Conservation (phyloP, 441 rosid species). For the Mallotus japonicus region DNA sequence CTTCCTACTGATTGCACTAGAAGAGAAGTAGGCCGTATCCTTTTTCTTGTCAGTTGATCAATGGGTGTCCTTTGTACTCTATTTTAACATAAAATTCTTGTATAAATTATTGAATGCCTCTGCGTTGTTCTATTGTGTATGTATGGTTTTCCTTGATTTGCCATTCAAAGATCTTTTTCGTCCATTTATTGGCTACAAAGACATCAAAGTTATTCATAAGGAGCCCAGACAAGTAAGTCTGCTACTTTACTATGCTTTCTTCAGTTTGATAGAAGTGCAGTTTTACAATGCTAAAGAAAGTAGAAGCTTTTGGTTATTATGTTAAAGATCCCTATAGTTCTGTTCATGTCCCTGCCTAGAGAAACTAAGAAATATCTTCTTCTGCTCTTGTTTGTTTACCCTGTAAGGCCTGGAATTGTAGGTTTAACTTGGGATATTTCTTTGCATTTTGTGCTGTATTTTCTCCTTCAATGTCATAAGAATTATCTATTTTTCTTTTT, state of each 20-base stretch:
- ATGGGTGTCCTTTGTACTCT: background rate
- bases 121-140: conserved; percentile 11
- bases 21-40: conserved; percentile 72
- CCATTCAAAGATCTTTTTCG: conserved; percentile 49
- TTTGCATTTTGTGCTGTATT: background rate
- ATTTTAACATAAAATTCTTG: background rate
- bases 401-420: background rate
- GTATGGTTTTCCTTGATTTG: conserved; percentile 24
- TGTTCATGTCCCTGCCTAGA: background rate
- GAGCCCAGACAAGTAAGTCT: conserved; percentile 53
- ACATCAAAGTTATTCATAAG: conserved; percentile 59
- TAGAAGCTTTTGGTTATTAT: background rate
- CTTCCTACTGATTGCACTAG: conserved; percentile 64
- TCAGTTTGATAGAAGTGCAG: background rate
- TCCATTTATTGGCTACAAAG: conserved; percentile 56
- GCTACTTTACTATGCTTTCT: conserved; percentile 14
- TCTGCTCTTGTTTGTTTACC: background rate
- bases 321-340: background rate
- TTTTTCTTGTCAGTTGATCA: conserved; percentile 12
- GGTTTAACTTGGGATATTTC: background rate
- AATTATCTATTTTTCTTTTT: background rate
- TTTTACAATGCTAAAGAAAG: background rate
- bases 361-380: background rate
- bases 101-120: background rate
- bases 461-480: too few relatives aligned